Conservation (phyloP, 495 filamentous ascomycete species). For the Penicillium coprophilum region DNA sequence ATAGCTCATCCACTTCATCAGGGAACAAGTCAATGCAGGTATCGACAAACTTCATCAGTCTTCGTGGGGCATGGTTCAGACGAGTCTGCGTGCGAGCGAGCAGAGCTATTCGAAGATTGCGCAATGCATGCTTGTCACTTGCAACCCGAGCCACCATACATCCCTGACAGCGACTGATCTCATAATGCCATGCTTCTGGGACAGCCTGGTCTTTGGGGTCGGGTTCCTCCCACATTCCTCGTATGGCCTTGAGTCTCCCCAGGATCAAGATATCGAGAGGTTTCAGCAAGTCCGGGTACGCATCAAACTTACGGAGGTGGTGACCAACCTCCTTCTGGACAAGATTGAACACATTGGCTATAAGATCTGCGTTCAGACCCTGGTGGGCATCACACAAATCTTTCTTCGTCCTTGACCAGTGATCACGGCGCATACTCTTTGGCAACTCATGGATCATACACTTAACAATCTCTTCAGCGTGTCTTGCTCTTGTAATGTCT, state of each 20-base stretch:
- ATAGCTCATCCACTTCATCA: slow-evolving; percentile 12
- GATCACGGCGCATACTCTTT: slow-evolving; percentile 10
- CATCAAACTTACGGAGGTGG: slow-evolving; percentile 27
- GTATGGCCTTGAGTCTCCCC: slow-evolving; percentile 20
- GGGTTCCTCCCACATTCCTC: slow-evolving; percentile 35
- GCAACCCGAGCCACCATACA: slow-evolving; percentile 44
- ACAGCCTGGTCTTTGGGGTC: background rate
- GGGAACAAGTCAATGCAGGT: slow-evolving; percentile 20
- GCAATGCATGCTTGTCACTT: slow-evolving; percentile 17
- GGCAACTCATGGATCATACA: slow-evolving; percentile 21
- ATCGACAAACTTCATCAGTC: slow-evolving; percentile 32
- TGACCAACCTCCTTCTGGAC: slow-evolving; percentile 26
- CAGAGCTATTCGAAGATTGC: slow-evolving; percentile 32
- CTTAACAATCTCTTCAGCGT: slow-evolving; percentile 4
- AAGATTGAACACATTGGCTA: slow-evolving; percentile 22
- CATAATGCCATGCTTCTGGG: slow-evolving; percentile 20
- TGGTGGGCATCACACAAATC: slow-evolving; percentile 19
- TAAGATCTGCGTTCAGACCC: slow-evolving; percentile 25
- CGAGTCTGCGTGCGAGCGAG: slow-evolving; percentile 33
- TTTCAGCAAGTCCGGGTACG: slow-evolving; percentile 19
- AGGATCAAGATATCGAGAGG: slow-evolving; percentile 17
- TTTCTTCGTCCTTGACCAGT: slow-evolving; percentile 1
- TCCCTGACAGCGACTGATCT: slow-evolving; percentile 39
- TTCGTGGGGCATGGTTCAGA: slow-evolving; percentile 19
- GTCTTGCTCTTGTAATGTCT: slow-evolving; percentile 11